Evolutionary conservation across 495 filamentous ascomycete genomes (phyloP).

Genomic region (Saxophila tyrrhenica): DNA sequence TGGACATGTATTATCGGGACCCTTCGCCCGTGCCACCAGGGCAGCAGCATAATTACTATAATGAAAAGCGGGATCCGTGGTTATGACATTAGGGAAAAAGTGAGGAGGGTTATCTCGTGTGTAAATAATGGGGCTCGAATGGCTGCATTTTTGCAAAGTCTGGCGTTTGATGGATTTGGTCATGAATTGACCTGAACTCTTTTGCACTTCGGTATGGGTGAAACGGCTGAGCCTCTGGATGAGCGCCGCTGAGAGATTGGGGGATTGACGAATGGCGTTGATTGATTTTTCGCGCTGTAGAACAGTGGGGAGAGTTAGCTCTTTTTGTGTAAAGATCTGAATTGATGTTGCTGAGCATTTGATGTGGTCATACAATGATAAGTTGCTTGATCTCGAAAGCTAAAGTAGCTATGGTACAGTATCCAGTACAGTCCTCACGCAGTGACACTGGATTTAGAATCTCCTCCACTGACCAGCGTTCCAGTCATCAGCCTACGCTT

Average conservation of each 20-base stretch:
- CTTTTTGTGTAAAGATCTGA: not conserved
- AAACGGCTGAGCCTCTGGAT: not conserved
- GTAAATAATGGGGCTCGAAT: not conserved
- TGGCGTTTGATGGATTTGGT: not conserved
- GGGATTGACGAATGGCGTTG: not conserved
- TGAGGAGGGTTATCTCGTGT: not conserved
- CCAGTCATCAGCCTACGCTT: too few relatives aligned
- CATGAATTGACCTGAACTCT: not conserved
- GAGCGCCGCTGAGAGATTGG: not conserved
- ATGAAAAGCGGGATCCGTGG: not conserved
- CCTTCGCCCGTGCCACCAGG: not conserved
- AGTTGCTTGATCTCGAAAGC: too few relatives aligned
- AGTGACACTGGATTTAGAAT: too few relatives aligned
- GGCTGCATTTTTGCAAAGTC: too few relatives aligned
- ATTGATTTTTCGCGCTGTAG: not conserved
- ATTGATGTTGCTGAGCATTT: not conserved
- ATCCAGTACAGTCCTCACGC: too few relatives aligned
- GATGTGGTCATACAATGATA: too few relatives aligned
- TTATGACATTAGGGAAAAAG: not conserved
- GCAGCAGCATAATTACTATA: not conserved
- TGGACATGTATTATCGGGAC: conserved; percentile 9
- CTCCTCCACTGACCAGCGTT: too few relatives aligned
- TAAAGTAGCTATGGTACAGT: too few relatives aligned
- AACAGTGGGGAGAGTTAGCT: not conserved
- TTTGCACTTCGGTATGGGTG: not conserved